These are phyloP conservation scores for Cryptococcus sp. DNA, from an alignment of 1,284 basidiomycete genomes.

Conservation along the genomic window DNA sequence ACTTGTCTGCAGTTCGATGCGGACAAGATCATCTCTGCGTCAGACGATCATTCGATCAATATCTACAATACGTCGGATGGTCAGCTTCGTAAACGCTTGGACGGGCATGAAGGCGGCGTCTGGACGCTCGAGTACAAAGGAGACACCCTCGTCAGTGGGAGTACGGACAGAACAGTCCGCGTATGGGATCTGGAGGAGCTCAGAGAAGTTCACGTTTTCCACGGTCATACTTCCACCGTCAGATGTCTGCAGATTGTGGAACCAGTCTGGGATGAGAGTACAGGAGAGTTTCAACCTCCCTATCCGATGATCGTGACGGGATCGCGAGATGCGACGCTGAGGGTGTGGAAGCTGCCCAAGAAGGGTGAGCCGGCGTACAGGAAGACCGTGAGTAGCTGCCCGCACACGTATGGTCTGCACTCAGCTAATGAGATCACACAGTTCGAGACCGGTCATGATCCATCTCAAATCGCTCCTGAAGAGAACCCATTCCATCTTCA, in stretches of 20 bases:
- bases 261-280: slow-evolving; percentile 51
- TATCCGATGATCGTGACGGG: slow-evolving; percentile 85
- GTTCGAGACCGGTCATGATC: not conserved
- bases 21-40: slow-evolving; percentile 87
- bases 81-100: slow-evolving; percentile 68
- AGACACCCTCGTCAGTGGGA: slow-evolving; percentile 86
- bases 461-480: slow-evolving; percentile 50
- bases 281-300: slow-evolving; percentile 55
- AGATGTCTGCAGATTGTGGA: slow-evolving; percentile 54
- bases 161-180: slow-evolving; percentile 89
- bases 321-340: slow-evolving; percentile 82
- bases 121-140: slow-evolving; percentile 78
- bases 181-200: slow-evolving; percentile 85
- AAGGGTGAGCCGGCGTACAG: slow-evolving; percentile 67
- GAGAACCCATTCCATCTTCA: slow-evolving; percentile 88
- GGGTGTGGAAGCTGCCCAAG: slow-evolving; percentile 85
- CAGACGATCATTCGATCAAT: slow-evolving; percentile 74
- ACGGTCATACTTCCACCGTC: slow-evolving; percentile 91
- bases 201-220: slow-evolving; percentile 82
- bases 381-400: slow-evolving; percentile 13
- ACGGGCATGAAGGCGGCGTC: slow-evolving; percentile 91
- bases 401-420: no score
- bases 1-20: slow-evolving; percentile 91
- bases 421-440: no score
- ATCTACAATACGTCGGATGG: slow-evolving; percentile 83